Base-by-base conservation (phyloP, 2,329 filamentous ascomycete genomes). In the Verticillium zaregamsianum region DNA sequence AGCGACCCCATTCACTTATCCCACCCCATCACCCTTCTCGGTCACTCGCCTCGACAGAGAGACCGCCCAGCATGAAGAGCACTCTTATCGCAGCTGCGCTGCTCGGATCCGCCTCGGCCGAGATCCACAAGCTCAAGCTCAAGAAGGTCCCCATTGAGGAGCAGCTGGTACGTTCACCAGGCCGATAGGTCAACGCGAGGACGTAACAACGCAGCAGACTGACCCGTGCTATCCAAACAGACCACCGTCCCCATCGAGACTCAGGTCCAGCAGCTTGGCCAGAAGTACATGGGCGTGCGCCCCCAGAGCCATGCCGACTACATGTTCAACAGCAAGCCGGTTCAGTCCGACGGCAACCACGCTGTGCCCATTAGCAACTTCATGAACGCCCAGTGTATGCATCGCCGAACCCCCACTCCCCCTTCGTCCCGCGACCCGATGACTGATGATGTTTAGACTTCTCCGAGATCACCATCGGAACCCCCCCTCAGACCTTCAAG, bases 351-450 rank as follows among this genome's bases (percentile, higher is more conserved):
- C 66, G 82, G 78, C 67, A 84, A 86, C 63, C 94, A 98, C 79
- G 86, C 89, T 62, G 90, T 99, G 52, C 91, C 94, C 62, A 89
- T 99, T 71, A 91, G 88, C 80, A 99, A 99, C 88, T 99, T 97
- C 82, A 82, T 98, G 82, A 99, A 99, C 74, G 95, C 95, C 63
- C 95, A 99, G 80, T 99, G 93, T 97, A 89, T 73, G 91, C 80
- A 40, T 37, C n/a, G 2, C 23, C 4, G 15, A 5, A 32, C 3
- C 11, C 32, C 15, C 28, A 20, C 15, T 32, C 33, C 52, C 28
- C 54, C 52, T 37, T 14, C 33, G 14, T 35, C 33, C 9, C 4
- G 33, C 33, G 25, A 14, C 32, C 59, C 58, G 33, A 59, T 8
- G 8, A 12, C 28, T 31, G 5, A 55, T 31, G 8, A n/a, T 9